phyloP scores from a whole-genome alignment of 768 basidiomycete species.

The Serendipita vermifera region DNA sequence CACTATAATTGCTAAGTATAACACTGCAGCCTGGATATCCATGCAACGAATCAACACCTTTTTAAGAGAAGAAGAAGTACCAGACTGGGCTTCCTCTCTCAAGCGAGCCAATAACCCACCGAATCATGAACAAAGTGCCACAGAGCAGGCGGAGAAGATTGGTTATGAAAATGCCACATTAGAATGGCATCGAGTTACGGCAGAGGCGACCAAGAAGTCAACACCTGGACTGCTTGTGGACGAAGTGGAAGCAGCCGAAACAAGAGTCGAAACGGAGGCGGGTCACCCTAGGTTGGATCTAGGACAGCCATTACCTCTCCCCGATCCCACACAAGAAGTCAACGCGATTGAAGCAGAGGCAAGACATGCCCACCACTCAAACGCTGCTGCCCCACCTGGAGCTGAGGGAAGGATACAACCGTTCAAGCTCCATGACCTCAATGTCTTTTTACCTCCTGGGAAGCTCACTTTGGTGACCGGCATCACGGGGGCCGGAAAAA shows the following conservation, averaged over 20 bases:
- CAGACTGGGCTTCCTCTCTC: conserved; percentile 62
- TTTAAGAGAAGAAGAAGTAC: conserved; percentile 60
- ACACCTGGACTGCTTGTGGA: background rate
- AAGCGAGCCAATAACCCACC: conserved; percentile 21
- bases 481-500: conserved; percentile 60
- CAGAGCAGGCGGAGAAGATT: conserved; percentile 21
- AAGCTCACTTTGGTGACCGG: conserved; percentile 49
- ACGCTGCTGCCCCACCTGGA: conserved; percentile 13
- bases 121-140: background rate
- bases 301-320: no score
- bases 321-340: no score
- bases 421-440: conserved; percentile 46
- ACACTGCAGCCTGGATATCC: conserved; percentile 52
- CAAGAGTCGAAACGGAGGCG: background rate
- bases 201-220: background rate
- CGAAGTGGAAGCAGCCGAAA: background rate
- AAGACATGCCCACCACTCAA: background rate
- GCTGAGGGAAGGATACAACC: conserved; percentile 20
- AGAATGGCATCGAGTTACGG: conserved; percentile 34
- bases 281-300: no score
- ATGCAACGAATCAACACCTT: conserved; percentile 71
- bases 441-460: conserved; percentile 44
- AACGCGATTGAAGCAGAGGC: background rate
- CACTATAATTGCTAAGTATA: no score
- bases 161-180: conserved; percentile 46